Base-by-base conservation (phyloP, 768 basidiomycete species). In the Podaxis sp. region DNA sequence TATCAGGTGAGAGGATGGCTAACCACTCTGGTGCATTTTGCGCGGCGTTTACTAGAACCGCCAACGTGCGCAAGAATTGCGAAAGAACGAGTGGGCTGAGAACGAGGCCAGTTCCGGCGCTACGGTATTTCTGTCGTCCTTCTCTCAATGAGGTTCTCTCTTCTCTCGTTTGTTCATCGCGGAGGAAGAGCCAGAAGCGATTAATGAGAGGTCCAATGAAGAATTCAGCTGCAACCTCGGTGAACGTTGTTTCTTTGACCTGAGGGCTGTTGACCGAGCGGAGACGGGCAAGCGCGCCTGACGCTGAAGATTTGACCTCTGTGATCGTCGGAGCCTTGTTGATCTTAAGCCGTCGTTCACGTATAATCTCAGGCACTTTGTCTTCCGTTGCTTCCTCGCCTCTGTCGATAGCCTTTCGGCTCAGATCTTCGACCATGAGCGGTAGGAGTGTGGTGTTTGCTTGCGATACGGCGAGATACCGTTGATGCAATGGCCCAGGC, bases 111-210 rank as follows among this genome's bases (percentile, higher is more conserved):
- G 92, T 89, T 10, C 93, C 93, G 0, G 90, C 86, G 1, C 90
- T 85, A 15, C 82, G 81, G 69, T 92, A 93, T 58, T 80, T 80
- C 46, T 81, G 73, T 28, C 86, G 71, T n/a, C 77, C 77, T 28
- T 82, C 75, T n/a, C 79, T 79, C 44, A 81, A 80, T 2, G 83
- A 80, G 2, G 89, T 89, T 46, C 91, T 83, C 56, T 85, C 83
- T 69, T 94, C 91, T 40, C 93, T 82, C 2, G 84, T 80, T 67
- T 91, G 87, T 69, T 92, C 88, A 67, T 96, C 94, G 6, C 91
- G 86, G 50, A 97, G 84, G 76, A 96, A 93, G n/a, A 82, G 71
- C 95, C 95, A 99, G 75, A 99, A 97, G n/a, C 89, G 85, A 67
- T 95, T 90, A 75, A 98, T 84, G 57, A 99, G 78, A 0, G 97